Base-by-base conservation (phyloP, 2,329 filamentous ascomycete genomes). In the Epichloe bromicola region DNA sequence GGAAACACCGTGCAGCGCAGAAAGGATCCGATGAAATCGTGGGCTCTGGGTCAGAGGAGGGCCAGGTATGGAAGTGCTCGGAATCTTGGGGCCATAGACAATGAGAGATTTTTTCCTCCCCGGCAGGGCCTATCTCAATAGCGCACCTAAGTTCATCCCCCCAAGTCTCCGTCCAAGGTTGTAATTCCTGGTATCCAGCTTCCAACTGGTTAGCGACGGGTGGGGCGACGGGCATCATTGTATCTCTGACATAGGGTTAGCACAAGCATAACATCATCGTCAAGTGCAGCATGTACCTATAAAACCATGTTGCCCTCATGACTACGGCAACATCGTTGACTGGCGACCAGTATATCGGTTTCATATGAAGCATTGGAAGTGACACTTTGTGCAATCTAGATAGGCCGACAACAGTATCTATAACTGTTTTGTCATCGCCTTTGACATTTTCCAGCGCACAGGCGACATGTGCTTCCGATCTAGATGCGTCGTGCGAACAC, bases 301-400 rank as follows among this genome's bases (percentile, higher is more conserved):
- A 97, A 65, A 98, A 98, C 93, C 93, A 98, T 0, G 91, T 97
- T 1, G 86, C 89, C 57, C 93, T 78, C 52, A 85, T 76, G 2
- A 97, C 89, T 37, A 82, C 74, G 6, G 88, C 85, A 34, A 94
- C 79, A 61, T 97, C 93, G 60, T 95, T 89, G 34, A 97, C 78
- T 7, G 93, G 91, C 17, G 85, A 90, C 93, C 93, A 98, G 64
- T 98, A 98, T 53, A 97, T 96, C 0, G 93, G 93, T 65, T 90
- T 88, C 89, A 98, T 95, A 61, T 87, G 76, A 36, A 95, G 70
- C 49, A 78, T 78, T 20, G 91, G 89, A 58, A 97, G 74, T 52
- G 86, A 82, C 1, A 97, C 91, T 60, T 90, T 79, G 63, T 98
- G 91, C 52, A 98, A 73, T 57, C 89, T 79, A n/a, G 90, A 95